Base-by-base conservation (phyloP, 202 grass and related monocot genomes). In the Bolboschoenoplectus hybrid region DNA sequence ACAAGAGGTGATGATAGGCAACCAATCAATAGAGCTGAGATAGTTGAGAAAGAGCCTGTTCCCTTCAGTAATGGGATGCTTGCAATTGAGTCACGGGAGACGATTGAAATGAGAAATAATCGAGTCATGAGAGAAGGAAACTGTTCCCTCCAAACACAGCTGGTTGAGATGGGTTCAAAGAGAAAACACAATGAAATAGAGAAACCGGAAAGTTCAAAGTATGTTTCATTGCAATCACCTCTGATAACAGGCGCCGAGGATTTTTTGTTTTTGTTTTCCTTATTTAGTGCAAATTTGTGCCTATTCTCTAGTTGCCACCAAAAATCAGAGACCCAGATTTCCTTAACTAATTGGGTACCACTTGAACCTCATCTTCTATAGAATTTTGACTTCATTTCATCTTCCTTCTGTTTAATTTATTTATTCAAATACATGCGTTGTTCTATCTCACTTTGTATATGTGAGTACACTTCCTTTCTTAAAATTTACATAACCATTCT, bases 161-260 rank as follows among this genome's bases (percentile, higher is more conserved):
- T 77, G 83, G 89, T 44, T 69, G 85, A 85, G 47, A 79, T 41
- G 16, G 0, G 50, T 63, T 89, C 55, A 11, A 95, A 95, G 87
- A 92, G 90, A 67, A 95, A 98, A 72, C 81, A 86, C 81, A 88
- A 74, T 17, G 82, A 91, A 73, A 88, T 84, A 74, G 83, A 63
- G 86, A 86, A 86, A 85, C 63, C 87, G 53, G 78, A 87, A 61
- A 85, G 88, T 34, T 93, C 89, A 89, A 95, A 87, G 93, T 98
- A 95, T 67, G 63, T 63, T 89, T 66, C 39, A 84, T 19, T 81
- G 14, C 32, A 82, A n/a, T 58, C 5, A 84, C 44, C 53, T 56
- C 43, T 46, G 51, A 0, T 66, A 76, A 34, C 67, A 50, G 80
- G 73, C 14, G 34, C 61, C 82, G 9, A 52, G 17, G 60, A 32